Base-by-base conservation (phyloP, 371 early-diverging fungal genomes). In the Mortierella sp. region DNA sequence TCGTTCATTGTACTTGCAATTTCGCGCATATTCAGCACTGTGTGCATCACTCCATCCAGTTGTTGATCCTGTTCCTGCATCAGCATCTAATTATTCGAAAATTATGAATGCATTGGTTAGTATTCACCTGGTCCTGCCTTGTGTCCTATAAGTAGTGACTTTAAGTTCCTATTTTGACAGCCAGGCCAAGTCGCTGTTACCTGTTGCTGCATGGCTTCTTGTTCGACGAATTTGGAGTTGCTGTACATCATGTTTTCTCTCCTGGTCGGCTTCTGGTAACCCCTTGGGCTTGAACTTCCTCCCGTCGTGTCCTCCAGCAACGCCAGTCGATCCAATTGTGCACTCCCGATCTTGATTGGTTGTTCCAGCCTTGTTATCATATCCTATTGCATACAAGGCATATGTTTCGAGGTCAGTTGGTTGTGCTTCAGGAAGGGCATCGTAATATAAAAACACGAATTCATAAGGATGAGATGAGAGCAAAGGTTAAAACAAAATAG, bases 11-110 rank as follows among this genome's bases (percentile, higher is more conserved):
- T 92, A 11, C 92, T 89, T 48, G 94, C 94, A 78, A 93, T 93
- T 63, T 92, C 94, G 63, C 92, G 90, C 73, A 93, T 89, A 73
- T 93, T 92, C 8, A 89, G 80, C 19, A 93, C 83, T 8, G 94
- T 93, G 24, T 91, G 91, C 82, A 91, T 90, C 75, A 93, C 91
- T 44, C 89, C 88, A 47, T 93, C 92, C 80, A 93, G 78, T 55
- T 93, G 94, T 24, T 89, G 89, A 58, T 93, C 94, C 81, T 93
- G 94, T 52, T 93, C 92, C 81, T 91, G 89, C 87, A 93, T 87
- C 76, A 93, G 78, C 48, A 91, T 83, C 92, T 84, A 77, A 16
- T 50, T 4, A n/a, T 50, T 34, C 45, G 47, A 2, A 31, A 76
- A 1, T 26, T 7, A 31, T 60, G 28, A 60, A 26, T 31, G 68